Conservation (phyloP, 495 filamentous ascomycete species). For the Hypomontagnella monticulosa region DNA sequence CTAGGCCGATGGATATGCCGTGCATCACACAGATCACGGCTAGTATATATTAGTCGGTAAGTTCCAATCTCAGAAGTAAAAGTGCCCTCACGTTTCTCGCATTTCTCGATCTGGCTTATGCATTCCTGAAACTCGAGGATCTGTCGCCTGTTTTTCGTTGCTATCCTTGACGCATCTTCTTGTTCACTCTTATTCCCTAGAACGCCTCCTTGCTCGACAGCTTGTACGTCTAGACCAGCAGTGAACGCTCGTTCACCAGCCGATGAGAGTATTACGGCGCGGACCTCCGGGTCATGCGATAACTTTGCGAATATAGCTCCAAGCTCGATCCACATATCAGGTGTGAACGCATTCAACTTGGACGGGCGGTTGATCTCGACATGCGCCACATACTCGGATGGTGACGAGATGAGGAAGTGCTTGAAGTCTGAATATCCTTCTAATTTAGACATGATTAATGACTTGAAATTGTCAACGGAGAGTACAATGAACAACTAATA, state of each 20-base stretch:
- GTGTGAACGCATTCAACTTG: conserved; percentile 91
- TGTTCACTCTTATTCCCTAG: conserved; percentile 42
- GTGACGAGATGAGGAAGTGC: conserved; percentile 81
- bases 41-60: conserved; percentile 41
- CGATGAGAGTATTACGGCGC: conserved; percentile 82
- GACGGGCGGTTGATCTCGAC: conserved; percentile 91
- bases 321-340: conserved; percentile 91
- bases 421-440: conserved; percentile 60
- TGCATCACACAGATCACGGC: conserved; percentile 87
- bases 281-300: conserved; percentile 75
- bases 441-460: conserved; percentile 30
- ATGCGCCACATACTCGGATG: conserved; percentile 78
- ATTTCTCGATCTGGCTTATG: conserved; percentile 79
- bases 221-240: conserved; percentile 81
- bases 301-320: conserved; percentile 75
- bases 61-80: background rate
- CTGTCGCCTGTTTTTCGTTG: conserved; percentile 69
- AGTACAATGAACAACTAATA: conserved; percentile 1
- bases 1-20: conserved; percentile 81
- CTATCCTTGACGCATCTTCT: conserved; percentile 73
- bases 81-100: conserved; percentile 79
- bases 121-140: conserved; percentile 82
- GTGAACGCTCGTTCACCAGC: conserved; percentile 88
- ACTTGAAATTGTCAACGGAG: too few relatives aligned
- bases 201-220: conserved; percentile 58